Evolutionary conservation across 2,329 filamentous ascomycete species (phyloP).

Genomic region (Apiospora pterosperma): DNA sequence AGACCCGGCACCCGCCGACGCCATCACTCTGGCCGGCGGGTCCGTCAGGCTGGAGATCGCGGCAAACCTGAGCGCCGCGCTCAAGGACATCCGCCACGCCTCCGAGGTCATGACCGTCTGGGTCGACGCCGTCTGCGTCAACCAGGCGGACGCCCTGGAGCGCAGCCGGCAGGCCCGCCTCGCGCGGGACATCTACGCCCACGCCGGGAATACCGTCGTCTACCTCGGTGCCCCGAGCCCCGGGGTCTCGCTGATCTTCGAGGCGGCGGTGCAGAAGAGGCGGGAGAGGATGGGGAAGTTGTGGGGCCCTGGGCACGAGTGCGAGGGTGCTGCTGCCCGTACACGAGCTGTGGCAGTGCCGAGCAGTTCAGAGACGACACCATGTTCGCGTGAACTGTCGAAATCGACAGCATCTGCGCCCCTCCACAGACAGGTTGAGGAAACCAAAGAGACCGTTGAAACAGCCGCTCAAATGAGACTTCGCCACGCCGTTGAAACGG

Average conservation of each 20-base stretch:
- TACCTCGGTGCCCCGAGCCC: not conserved
- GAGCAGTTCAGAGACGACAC: no score
- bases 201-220: not conserved
- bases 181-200: constrained; percentile 10
- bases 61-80: not conserved
- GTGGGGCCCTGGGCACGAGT: not conserved
- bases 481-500: not conserved
- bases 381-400: no score
- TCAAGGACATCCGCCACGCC: not conserved
- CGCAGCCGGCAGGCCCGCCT: constrained; percentile 4
- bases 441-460: no score
- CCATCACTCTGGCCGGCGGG: not conserved
- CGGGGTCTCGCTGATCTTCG: not conserved
- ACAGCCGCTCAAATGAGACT: no score
- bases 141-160: constrained; percentile 8
- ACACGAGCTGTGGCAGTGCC: no score
- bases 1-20: not conserved
- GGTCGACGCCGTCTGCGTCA: constrained; percentile 14
- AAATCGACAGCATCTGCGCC: no score
- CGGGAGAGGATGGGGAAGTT: not conserved
- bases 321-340: no score
- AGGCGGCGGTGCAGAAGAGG: not conserved
- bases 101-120: constrained; percentile 3
- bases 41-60: not conserved
- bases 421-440: no score